Evolutionary conservation across 768 basidiomycete species (phyloP).

Genomic region (Crucibulum laeve): DNA sequence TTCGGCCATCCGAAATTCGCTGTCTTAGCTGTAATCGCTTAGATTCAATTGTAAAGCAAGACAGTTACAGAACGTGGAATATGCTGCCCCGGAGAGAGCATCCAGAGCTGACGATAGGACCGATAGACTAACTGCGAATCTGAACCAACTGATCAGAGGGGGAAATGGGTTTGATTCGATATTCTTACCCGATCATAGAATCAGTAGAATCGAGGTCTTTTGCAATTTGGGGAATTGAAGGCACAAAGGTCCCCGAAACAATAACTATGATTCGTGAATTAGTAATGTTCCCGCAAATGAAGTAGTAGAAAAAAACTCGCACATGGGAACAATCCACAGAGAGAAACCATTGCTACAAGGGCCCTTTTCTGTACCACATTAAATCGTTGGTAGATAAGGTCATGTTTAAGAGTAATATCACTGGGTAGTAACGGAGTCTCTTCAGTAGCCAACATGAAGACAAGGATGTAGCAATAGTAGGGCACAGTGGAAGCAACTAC

Average conservation of each 20-base stretch:
- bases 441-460: too few relatives aligned
- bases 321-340: background rate
- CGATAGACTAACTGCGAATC: background rate
- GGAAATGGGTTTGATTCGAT: background rate
- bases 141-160: background rate
- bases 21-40: background rate
- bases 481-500: too few relatives aligned
- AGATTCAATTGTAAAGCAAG: background rate
- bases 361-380: too few relatives aligned
- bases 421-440: too few relatives aligned
- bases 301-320: background rate
- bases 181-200: background rate
- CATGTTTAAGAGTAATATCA: too few relatives aligned
- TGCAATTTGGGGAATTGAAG: background rate
- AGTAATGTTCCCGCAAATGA: too few relatives aligned
- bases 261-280: background rate
- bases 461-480: too few relatives aligned
- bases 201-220: background rate
- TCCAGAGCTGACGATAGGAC: background rate
- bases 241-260: background rate
- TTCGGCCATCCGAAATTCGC: slow-evolving; percentile 49
- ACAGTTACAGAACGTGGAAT: background rate
- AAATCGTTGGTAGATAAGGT: too few relatives aligned
- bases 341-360: too few relatives aligned
- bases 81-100: background rate